Percentiles rank a stretch among this genome's conserved stretches.
Conservation (phyloP, 73 alveolate species). For the Tetrahymena malaccensis region DNA sequence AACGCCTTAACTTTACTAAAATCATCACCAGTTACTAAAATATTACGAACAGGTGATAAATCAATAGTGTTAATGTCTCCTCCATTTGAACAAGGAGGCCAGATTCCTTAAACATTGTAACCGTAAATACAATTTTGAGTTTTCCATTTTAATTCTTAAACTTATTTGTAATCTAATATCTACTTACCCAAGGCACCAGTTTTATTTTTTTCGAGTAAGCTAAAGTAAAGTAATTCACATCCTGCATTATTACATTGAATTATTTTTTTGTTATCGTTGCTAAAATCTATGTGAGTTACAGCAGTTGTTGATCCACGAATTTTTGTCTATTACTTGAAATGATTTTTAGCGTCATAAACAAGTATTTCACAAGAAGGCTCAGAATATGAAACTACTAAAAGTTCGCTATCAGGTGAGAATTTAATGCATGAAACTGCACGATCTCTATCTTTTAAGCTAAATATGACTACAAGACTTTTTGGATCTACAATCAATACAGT, state of each 20-base stretch:
- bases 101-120: conserved; percentile 95
- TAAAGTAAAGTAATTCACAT: conserved; percentile 86
- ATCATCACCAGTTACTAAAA: conserved; percentile 97
- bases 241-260: conserved; percentile 83
- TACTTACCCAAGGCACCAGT: conserved; percentile 41
- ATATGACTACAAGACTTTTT: conserved; percentile 59
- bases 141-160: conserved; percentile 80
- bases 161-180: conserved; percentile 57
- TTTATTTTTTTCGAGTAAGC: conserved; percentile 73
- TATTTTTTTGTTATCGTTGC: conserved; percentile 61
- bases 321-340: conserved; percentile 70
- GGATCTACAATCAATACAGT: conserved; percentile 76
- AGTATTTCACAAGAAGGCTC: conserved; percentile 80
- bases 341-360: conserved; percentile 67
- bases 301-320: conserved; percentile 88
- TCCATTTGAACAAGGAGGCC: conserved; percentile 96
- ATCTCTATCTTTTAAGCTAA: conserved; percentile 70
- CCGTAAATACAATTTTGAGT: conserved; percentile 75
- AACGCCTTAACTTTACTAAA: conserved; percentile 90
- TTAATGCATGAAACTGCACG: conserved; percentile 81
- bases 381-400: conserved; percentile 82
- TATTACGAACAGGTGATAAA: conserved; percentile 74
- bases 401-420: conserved; percentile 82
- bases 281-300: conserved; percentile 91
- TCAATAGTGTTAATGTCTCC: conserved; percentile 91